Conservation (phyloP, 2,329 filamentous ascomycete species). For the Ceratocystis colombiana region DNA sequence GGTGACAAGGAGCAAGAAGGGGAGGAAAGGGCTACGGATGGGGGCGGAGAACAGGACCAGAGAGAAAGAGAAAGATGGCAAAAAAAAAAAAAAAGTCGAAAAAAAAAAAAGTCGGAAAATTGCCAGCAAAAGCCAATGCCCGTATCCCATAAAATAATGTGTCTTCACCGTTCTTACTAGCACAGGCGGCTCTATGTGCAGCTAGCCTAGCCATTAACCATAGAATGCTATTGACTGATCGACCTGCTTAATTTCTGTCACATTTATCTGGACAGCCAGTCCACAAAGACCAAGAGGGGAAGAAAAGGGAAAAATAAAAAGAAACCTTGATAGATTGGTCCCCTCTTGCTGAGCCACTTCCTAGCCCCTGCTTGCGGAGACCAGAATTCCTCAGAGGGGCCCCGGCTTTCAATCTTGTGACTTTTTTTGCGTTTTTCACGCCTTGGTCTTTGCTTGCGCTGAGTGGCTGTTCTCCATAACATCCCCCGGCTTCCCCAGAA, state of each 20-base stretch:
- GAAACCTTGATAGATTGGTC: neutral
- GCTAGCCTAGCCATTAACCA: neutral
- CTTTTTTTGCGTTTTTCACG: neutral
- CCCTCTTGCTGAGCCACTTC: neutral
- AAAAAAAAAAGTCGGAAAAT: neutral
- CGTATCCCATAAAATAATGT: neutral
- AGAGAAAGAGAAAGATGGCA: neutral
- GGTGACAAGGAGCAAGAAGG: neutral
- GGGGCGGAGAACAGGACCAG: neutral
- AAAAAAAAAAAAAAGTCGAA: neutral
- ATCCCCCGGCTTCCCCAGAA: slow-evolving; percentile 12
- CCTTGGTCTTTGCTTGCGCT: neutral
- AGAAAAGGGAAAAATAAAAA: neutral
- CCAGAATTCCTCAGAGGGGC: neutral
- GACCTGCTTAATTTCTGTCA: neutral
- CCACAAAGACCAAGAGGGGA: neutral
- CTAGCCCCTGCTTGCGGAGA: neutral
- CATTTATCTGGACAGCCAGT: neutral
- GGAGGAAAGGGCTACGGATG: neutral
- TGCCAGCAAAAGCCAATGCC: too few relatives aligned
- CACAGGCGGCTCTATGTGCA: neutral
- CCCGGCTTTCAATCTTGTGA: slow-evolving; percentile 9
- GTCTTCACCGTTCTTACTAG: neutral
- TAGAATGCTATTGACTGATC: neutral
- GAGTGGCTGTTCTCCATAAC: neutral